Conservation (phyloP, 2,329 filamentous ascomycete species). For the Fusarium virguliforme region DNA sequence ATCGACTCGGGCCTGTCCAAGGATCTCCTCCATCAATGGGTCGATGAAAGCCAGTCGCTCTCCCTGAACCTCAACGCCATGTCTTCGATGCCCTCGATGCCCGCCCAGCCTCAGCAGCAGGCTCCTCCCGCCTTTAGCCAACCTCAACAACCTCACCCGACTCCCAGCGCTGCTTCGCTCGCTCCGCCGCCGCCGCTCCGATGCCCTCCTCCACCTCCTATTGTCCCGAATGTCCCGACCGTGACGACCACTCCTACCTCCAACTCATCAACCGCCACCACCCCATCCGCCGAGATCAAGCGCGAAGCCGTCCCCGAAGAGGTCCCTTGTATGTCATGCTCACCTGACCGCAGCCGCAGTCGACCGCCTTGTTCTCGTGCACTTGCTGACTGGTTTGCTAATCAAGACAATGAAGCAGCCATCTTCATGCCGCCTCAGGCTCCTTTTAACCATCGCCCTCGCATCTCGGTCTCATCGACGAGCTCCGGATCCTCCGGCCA, state of each 20-base stretch:
- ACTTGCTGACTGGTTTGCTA: conserved; percentile 33
- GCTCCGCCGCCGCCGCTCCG: conserved; percentile 54
- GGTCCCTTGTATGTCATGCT: conserved; percentile 46
- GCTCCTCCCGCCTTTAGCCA: conserved; percentile 36
- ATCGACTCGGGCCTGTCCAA: conserved; percentile 64
- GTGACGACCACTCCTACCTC: conserved; percentile 42
- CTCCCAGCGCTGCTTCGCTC: conserved; percentile 40
- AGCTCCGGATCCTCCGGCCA: conserved; percentile 67
- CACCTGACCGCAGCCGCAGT: conserved; percentile 11
- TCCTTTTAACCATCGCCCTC: conserved; percentile 60
- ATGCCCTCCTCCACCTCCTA: conserved; percentile 54
- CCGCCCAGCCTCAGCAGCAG: conserved; percentile 44
- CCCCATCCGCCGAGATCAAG: conserved; percentile 52
- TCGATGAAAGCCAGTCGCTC: conserved; percentile 58
- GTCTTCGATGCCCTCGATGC: conserved; percentile 33
- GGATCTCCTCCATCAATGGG: conserved; percentile 61
- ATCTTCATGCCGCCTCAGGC: conserved; percentile 57
- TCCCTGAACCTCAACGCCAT: conserved; percentile 43
- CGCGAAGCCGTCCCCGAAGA: conserved; percentile 52
- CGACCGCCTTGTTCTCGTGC: not conserved
- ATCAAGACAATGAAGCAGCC: conserved; percentile 45
- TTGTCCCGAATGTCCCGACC: conserved; percentile 42
- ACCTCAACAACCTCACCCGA: conserved; percentile 37
- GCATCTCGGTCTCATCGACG: conserved; percentile 66
- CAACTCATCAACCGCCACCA: conserved; percentile 45